phyloP scores from a whole-genome alignment of 2,329 filamentous ascomycete species.

The Sporothrix globosa region DNA sequence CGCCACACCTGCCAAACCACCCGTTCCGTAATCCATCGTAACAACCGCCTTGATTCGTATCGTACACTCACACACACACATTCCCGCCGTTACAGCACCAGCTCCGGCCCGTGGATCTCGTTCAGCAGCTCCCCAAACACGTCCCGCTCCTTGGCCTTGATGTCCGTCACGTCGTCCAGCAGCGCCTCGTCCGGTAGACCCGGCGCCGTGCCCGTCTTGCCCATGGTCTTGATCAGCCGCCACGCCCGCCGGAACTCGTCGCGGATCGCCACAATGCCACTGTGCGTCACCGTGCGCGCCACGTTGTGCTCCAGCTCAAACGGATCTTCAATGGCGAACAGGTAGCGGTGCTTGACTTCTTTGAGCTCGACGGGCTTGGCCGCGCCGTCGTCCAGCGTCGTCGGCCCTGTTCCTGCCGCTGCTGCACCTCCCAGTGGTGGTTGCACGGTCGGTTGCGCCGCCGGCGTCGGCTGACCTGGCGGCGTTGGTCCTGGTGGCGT shows the following conservation, averaged over 20 bases:
- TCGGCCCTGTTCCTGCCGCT: neutral
- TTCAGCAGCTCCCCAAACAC: conserved; percentile 47
- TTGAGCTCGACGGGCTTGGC: conserved; percentile 54
- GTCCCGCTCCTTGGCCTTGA: conserved; percentile 43
- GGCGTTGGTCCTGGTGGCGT: neutral
- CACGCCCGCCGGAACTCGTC: conserved; percentile 84
- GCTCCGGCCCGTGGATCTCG: conserved; percentile 46
- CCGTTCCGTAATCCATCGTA: too few species aligned
- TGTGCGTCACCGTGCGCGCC: conserved; percentile 80
- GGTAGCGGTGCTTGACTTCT: conserved; percentile 76
- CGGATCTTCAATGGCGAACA: conserved; percentile 90
- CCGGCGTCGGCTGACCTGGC: too few species aligned
- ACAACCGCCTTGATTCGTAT: neutral
- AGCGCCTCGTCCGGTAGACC: conserved; percentile 51
- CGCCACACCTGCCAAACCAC: neutral
- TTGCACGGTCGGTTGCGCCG: neutral
- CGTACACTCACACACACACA: conserved; percentile 6
- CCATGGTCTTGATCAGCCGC: conserved; percentile 65
- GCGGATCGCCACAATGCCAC: conserved; percentile 77
- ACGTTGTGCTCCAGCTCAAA: conserved; percentile 90
- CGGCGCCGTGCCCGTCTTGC: conserved; percentile 39
- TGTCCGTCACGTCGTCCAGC: conserved; percentile 52
- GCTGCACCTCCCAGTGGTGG: neutral
- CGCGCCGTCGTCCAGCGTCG: neutral
- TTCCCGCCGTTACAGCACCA: neutral